These are phyloP conservation scores for Mucor plumbeus DNA, from an alignment of 371 early-diverging fungal genomes.

Conservation along the genomic window DNA sequence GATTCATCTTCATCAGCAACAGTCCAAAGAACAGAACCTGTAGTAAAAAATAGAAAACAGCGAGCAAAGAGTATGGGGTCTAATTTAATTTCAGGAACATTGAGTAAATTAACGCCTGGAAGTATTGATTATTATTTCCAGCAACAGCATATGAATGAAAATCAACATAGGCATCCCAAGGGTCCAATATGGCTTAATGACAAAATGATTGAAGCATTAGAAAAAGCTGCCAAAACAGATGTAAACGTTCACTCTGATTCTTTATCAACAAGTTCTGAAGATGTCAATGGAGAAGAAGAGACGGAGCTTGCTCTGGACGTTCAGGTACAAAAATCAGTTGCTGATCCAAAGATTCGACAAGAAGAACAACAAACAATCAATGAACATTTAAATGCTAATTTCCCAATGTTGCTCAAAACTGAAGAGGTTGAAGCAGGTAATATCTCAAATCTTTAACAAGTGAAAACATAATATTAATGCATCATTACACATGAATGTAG, in stretches of 20 bases:
- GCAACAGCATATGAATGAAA: conserved; percentile 22
- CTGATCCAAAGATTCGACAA: conserved; percentile 5
- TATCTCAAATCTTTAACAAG: background rate
- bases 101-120: conserved; percentile 9
- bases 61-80: conserved; percentile 18
- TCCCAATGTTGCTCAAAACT: conserved; percentile 57
- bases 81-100: conserved; percentile 8
- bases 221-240: background rate
- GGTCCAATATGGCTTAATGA: conserved; percentile 13
- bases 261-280: background rate
- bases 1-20: background rate
- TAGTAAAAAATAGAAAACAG: background rate
- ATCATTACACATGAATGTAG: conserved; percentile 6
- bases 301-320: background rate
- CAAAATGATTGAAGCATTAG: conserved; percentile 2
- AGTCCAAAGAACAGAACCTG: too few relatives aligned
- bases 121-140: conserved; percentile 2
- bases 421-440: conserved; percentile 60
- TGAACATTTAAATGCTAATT: conserved; percentile 51
- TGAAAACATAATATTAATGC: background rate
- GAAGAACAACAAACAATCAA: conserved; percentile 29
- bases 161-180: conserved; percentile 16
- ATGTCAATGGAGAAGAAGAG: background rate
- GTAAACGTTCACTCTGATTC: background rate
- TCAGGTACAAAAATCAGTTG: background rate